A percentile compares a stretch with the other conserved stretches of the same genome.
These are phyloP conservation scores for Bonia amplexicaulis DNA, from an alignment of 176 grass and related monocot species.

Conservation along the genomic window DNA sequence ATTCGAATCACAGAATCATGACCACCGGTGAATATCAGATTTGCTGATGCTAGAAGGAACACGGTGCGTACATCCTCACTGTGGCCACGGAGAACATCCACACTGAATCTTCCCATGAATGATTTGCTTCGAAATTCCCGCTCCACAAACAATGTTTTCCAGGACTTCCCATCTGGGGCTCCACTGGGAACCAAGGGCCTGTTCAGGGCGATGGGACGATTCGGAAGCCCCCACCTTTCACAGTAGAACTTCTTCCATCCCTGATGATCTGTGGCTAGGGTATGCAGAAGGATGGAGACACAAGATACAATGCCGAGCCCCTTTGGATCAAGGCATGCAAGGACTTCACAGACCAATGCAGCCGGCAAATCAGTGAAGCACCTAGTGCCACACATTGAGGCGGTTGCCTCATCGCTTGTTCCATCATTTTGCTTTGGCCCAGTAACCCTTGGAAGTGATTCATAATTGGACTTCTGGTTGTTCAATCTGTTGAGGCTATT, in stretches of 20 bases:
- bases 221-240: constrained; percentile 65
- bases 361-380: constrained; percentile 72
- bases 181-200: constrained; percentile 14
- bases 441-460: constrained; percentile 3
- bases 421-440: constrained; percentile 28
- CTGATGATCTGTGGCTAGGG: constrained; percentile 73
- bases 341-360: constrained; percentile 72
- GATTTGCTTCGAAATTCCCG: constrained; percentile 70
- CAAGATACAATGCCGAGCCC: constrained; percentile 85
- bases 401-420: background rate
- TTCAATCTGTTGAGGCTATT: constrained; percentile 31
- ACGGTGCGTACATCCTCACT: constrained; percentile 75
- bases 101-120: constrained; percentile 70
- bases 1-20: constrained; percentile 71
- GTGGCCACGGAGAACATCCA: constrained; percentile 74
- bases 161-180: constrained; percentile 41
- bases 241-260: constrained; percentile 94
- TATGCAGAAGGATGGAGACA: constrained; percentile 62
- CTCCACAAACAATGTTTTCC: constrained; percentile 87
- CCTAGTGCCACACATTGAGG: constrained; percentile 9
- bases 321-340: constrained; percentile 75
- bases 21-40: constrained; percentile 82
- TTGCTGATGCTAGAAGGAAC: constrained; percentile 57
- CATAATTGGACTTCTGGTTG: constrained; percentile 29
- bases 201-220: background rate